phyloP scores from a whole-genome alignment of 768 basidiomycete species.

The Favolaschia claudopus region DNA sequence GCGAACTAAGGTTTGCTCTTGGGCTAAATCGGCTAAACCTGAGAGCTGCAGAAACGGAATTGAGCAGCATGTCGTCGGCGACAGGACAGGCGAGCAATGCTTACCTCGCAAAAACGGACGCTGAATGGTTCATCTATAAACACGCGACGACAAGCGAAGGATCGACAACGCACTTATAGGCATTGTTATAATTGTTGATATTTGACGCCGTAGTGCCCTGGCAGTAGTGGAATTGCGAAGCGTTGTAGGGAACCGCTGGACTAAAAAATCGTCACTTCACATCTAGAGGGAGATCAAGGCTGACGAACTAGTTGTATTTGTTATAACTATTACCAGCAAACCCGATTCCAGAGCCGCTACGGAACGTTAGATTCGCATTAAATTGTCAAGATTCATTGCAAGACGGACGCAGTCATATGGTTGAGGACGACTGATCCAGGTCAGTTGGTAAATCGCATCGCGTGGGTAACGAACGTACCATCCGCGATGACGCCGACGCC shows the following conservation, averaged over 20 bases:
- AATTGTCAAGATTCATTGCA: neutral
- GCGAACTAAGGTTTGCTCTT: conserved; percentile 19
- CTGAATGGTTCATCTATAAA: neutral
- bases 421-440: conserved; percentile 42
- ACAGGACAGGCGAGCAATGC: neutral
- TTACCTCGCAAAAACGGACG: neutral
- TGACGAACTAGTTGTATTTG: conserved; percentile 37
- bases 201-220: neutral
- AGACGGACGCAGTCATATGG: conserved; percentile 44
- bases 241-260: conserved; percentile 25
- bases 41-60: conserved; percentile 2
- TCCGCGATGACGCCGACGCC: conserved; percentile 42
- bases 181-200: neutral
- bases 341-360: conserved; percentile 32
- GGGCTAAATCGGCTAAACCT: conserved; percentile 15
- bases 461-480: conserved; percentile 11
- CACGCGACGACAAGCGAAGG: neutral
- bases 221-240: conserved; percentile 19
- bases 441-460: neutral
- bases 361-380: neutral
- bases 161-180: neutral
- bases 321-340: conserved; percentile 38
- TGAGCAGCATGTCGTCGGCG: neutral
- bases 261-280: neutral
- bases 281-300: neutral